A percentile compares a stretch with the other conserved stretches of the same genome.
Evolutionary conservation across 257 asterid genomes (phyloP).

Genomic region (Ajuga chamaepitys): DNA sequence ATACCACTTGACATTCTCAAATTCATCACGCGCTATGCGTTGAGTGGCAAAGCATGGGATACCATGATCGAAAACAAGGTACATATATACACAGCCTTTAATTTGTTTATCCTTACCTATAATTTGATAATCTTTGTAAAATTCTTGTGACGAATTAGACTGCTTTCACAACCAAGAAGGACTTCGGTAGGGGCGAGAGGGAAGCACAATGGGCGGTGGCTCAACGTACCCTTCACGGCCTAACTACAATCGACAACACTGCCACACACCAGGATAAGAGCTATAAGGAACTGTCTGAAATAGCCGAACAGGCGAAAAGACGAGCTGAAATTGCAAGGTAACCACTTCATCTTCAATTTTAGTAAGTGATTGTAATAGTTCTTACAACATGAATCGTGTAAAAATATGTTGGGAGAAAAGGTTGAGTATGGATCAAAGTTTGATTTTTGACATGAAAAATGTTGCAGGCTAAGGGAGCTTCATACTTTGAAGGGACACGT

Average conservation of each 20-base stretch:
- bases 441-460: neutral
- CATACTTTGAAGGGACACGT: constrained; percentile 43
- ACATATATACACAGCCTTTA: neutral
- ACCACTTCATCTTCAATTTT: too few species aligned
- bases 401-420: too few species aligned
- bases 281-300: constrained; percentile 39
- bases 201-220: constrained; percentile 58
- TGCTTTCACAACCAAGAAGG: constrained; percentile 53
- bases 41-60: constrained; percentile 52
- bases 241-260: constrained; percentile 20
- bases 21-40: constrained; percentile 40
- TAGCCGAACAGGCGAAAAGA: constrained; percentile 46
- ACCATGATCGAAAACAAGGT: constrained; percentile 43
- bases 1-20: constrained; percentile 68
- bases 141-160: constrained; percentile 8
- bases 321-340: constrained; percentile 51
- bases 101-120: too few species aligned
- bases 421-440: too few species aligned
- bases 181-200: constrained; percentile 37
- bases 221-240: constrained; percentile 52
- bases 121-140: too few species aligned
- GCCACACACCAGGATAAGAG: constrained; percentile 21
- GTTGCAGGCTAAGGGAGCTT: constrained; percentile 27
- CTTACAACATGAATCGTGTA: too few species aligned
- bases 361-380: too few species aligned